Evolutionary conservation across 176 grass and related monocot species (phyloP).

Genomic region (Carex myosuroides): DNA sequence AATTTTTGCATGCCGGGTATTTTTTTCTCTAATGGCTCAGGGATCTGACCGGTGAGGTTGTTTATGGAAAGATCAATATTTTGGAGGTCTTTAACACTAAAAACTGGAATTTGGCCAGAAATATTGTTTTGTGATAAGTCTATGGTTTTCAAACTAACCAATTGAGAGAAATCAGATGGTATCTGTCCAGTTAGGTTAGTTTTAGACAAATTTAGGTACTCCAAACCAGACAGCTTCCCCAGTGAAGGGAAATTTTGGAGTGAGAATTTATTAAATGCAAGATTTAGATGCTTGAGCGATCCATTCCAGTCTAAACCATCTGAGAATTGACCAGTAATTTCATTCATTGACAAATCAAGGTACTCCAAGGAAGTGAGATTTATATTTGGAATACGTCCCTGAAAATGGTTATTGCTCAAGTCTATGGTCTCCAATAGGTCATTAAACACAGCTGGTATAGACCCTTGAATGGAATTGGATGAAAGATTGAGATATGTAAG

Average conservation of each 20-base stretch:
- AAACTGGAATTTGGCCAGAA: conserved; percentile 50
- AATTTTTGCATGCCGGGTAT: conserved; percentile 47
- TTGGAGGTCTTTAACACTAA: conserved; percentile 36
- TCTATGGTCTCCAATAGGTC: conserved; percentile 55
- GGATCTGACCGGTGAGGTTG: conserved; percentile 91
- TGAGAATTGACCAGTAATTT: conserved; percentile 49
- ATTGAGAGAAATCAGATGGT: conserved; percentile 33
- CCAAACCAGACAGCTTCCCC: conserved; percentile 38
- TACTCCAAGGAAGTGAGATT: conserved; percentile 60
- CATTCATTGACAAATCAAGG: conserved; percentile 81
- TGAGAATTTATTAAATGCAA: conserved; percentile 69
- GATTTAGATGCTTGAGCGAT: conserved; percentile 69
- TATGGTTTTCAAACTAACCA: conserved; percentile 56
- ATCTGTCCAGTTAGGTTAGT: conserved; percentile 54
- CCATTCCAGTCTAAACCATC: conserved; percentile 12
- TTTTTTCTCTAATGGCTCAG: conserved; percentile 55
- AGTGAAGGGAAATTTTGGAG: conserved; percentile 32
- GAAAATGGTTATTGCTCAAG: conserved; percentile 76
- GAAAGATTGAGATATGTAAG: conserved; percentile 77
- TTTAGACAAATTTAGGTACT: conserved; percentile 87
- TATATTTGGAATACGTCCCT: conserved; percentile 32
- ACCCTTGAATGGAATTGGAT: conserved; percentile 41
- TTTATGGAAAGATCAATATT: conserved; percentile 81
- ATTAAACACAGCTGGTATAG: conserved; percentile 34
- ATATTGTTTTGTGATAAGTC: conserved; percentile 87